Evolutionary conservation across 345 rosid species (phyloP).

Genomic region (Citrus inodora): DNA sequence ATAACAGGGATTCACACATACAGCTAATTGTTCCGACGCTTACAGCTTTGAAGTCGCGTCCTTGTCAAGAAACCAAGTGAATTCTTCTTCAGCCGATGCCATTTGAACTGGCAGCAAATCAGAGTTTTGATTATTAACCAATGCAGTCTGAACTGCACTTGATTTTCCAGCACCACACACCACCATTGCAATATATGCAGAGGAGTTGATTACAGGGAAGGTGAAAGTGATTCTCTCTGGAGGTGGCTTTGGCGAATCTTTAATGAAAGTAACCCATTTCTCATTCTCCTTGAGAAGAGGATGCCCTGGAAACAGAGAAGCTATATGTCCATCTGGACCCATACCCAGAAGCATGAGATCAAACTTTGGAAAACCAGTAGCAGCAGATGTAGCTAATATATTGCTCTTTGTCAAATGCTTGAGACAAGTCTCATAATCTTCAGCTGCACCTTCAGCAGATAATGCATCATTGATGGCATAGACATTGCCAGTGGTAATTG

Average conservation of each 20-base stretch:
- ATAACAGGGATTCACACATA: background rate
- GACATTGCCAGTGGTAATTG: slow-evolving; percentile 60
- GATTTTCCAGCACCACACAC: slow-evolving; percentile 72
- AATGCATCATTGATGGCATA: slow-evolving; percentile 75
- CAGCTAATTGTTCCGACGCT: background rate
- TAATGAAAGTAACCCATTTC: slow-evolving; percentile 74
- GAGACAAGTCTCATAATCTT: slow-evolving; percentile 75
- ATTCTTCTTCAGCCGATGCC: slow-evolving; percentile 68
- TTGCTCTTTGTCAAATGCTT: slow-evolving; percentile 45
- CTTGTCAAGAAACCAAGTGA: slow-evolving; percentile 83
- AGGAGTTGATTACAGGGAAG: slow-evolving; percentile 81
- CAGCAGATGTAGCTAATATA: slow-evolving; percentile 39
- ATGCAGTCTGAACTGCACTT: slow-evolving; percentile 47
- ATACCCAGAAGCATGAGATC: slow-evolving; percentile 85
- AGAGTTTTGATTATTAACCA: slow-evolving; percentile 35
- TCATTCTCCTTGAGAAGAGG: slow-evolving; percentile 53
- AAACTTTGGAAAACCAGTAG: slow-evolving; percentile 68
- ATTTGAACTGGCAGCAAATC: slow-evolving; percentile 52
- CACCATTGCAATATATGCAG: slow-evolving; percentile 68
- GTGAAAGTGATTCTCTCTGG: slow-evolving; percentile 82
- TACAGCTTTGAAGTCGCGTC: slow-evolving; percentile 74
- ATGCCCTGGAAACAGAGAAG: slow-evolving; percentile 82
- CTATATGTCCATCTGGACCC: slow-evolving; percentile 93
- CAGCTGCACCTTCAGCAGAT: slow-evolving; percentile 80
- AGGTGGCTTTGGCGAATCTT: slow-evolving; percentile 87